A percentile compares a stretch with the other conserved stretches of the same genome.
Conservation (phyloP, 1,284 basidiomycete species). For the Ustilago shanxiensis region DNA sequence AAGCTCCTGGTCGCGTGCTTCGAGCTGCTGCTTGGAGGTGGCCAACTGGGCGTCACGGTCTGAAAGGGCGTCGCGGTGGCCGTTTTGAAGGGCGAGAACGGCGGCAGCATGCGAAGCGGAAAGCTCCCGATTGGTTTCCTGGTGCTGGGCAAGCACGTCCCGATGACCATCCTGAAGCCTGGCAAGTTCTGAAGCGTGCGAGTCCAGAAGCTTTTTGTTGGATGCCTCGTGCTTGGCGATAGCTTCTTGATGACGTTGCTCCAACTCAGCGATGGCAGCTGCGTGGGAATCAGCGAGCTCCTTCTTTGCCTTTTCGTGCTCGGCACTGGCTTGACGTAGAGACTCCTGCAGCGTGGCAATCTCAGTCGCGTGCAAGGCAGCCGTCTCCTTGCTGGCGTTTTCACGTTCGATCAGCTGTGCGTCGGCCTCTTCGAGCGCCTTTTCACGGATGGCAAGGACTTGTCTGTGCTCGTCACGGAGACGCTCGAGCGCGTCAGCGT, state of each 20-base stretch:
- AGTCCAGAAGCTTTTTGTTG: constrained; percentile 14
- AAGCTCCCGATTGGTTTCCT: constrained; percentile 25
- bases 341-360: constrained; percentile 15
- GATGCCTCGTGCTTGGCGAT: constrained; percentile 14
- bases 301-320: constrained; percentile 22
- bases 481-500: constrained; percentile 28
- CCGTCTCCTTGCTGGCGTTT: constrained; percentile 14
- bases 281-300: constrained; percentile 12
- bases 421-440: constrained; percentile 33
- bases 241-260: constrained; percentile 12
- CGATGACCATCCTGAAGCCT: constrained; percentile 24
- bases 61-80: constrained; percentile 34
- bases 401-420: constrained; percentile 30
- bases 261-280: constrained; percentile 16
- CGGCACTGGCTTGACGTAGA: constrained; percentile 7
- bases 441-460: constrained; percentile 29
- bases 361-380: constrained; percentile 18
- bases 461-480: constrained; percentile 39
- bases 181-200: constrained; percentile 24
- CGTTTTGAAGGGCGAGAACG: constrained; percentile 24
- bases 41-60: constrained; percentile 24
- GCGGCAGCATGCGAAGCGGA: constrained; percentile 19
- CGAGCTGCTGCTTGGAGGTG: constrained; percentile 17
- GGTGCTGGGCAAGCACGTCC: constrained; percentile 20
- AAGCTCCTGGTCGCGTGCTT: constrained; percentile 21